Conservation (phyloP, 345 rosid species). For the Adansonia digitata region DNA sequence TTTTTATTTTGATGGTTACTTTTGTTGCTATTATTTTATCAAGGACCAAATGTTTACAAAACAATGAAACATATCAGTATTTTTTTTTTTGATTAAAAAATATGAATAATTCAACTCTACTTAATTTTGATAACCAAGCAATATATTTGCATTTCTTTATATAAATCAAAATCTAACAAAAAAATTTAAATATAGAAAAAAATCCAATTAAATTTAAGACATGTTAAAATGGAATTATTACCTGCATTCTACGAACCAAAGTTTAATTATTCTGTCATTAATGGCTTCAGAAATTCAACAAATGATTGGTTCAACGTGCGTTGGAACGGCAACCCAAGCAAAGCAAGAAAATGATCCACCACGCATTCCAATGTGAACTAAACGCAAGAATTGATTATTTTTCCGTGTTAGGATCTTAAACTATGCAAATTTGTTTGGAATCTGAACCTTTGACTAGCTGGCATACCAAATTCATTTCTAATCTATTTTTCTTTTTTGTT, state of each 20-base stretch:
- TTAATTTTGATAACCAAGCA: too few species aligned
- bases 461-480: background rate
- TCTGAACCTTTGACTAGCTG: background rate
- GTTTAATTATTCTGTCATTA: background rate
- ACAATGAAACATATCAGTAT: too few species aligned
- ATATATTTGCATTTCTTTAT: too few species aligned
- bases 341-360: background rate
- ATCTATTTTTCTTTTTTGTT: too few species aligned
- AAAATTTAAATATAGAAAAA: too few species aligned
- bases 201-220: background rate
- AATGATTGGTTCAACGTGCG: background rate
- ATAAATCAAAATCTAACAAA: too few species aligned
- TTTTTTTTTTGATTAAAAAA: too few species aligned
- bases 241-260: background rate
- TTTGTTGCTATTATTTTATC: too few species aligned
- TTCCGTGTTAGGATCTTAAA: background rate
- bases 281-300: background rate
- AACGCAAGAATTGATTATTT: background rate
- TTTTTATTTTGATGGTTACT: too few species aligned
- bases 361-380: background rate
- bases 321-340: background rate
- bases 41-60: too few species aligned
- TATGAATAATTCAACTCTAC: too few species aligned
- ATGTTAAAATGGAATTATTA: background rate
- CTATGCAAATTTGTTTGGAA: too few species aligned